Evolutionary conservation across 805 yeast genomes (phyloP), one percentile per base, ranked within the genome.

Genomic region (Candida piceae): DNA sequence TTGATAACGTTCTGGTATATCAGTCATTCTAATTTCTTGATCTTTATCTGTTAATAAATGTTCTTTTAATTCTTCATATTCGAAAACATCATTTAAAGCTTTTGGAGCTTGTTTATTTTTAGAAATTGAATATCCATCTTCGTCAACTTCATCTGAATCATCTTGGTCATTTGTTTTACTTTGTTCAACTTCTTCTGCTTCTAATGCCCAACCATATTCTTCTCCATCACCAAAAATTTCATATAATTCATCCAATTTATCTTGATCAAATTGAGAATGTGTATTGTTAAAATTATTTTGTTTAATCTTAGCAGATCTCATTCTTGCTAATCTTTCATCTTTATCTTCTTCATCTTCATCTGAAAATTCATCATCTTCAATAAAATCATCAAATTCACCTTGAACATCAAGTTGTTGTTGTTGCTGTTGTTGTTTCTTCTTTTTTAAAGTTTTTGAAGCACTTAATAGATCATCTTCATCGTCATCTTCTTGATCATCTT

Each of bases 181-280:
- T 16, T 57, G 80, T 48, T 74, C 81, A 38, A 69, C 71, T 43
- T 75, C 78, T 63, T 89, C 96, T 20, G 86, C 93, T 53, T 87
- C 96, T 38, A 93, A 68, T 10, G 98, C 98, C 97, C 98, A 93
- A 39, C 86, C 96, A 61, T 93, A 93, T 55, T 90, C 97, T 46
- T 80, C 88, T 35, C 98, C 98, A 59, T 88, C 94, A 47, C 98
- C 98, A 57, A 93, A 93, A 11, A 93, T 86, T 58, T 93, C 98
- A 53, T 80, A 88, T 55, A 93, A 75, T 60, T 90, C 97, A 53
- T 87, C 93, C 46, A 90, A 75, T 57, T 86, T 85, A 52, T 93
- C 97, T 38, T 93, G 81, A 50, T 93, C 96, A 29, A 84, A 64
- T 52, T 85, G 72, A 44, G 66, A 55, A 34, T 51, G 50, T 35